phyloP scores from a whole-genome alignment of 2,329 filamentous ascomycete genomes.

The Talaromyces verruculosus region DNA sequence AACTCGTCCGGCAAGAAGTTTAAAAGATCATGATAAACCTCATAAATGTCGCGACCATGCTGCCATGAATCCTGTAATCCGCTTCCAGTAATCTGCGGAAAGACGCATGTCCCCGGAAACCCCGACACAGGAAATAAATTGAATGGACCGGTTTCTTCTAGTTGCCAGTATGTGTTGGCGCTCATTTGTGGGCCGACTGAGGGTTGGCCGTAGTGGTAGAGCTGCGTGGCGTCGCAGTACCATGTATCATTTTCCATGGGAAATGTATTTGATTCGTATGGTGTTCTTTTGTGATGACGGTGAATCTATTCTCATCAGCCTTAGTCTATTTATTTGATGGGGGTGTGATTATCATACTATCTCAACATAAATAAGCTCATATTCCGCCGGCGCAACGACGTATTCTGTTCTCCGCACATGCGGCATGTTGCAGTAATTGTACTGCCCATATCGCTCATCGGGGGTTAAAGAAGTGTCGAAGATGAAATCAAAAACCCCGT shows the following conservation, averaged over 20 bases:
- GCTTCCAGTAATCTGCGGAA: slow-evolving; percentile 72
- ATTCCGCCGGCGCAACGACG: slow-evolving; percentile 53
- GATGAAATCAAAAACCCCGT: slow-evolving; percentile 70
- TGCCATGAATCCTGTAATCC: slow-evolving; percentile 73
- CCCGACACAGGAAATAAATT: slow-evolving; percentile 62
- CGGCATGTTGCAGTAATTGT: slow-evolving; percentile 88
- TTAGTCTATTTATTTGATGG: not conserved
- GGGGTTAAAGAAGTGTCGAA: slow-evolving; percentile 67
- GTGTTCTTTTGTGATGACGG: slow-evolving; percentile 80
- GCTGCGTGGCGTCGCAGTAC: slow-evolving; percentile 68
- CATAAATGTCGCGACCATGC: slow-evolving; percentile 74
- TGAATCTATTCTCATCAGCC: slow-evolving; percentile 57
- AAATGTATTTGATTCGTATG: slow-evolving; percentile 75
- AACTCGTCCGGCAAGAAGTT: slow-evolving; percentile 61
- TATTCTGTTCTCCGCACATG: slow-evolving; percentile 72
- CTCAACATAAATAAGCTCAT: slow-evolving; percentile 71
- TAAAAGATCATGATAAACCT: slow-evolving; percentile 71
- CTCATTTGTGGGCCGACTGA: slow-evolving; percentile 42
- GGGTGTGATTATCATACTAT: slow-evolving; percentile 54
- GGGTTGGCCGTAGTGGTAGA: slow-evolving; percentile 68
- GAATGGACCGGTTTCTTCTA: slow-evolving; percentile 55
- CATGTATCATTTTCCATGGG: slow-evolving; percentile 70
- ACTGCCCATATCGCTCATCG: slow-evolving; percentile 58
- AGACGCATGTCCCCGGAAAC: slow-evolving; percentile 73
- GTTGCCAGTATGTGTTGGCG: slow-evolving; percentile 64